Evolutionary conservation across 805 yeast species (phyloP).

Genomic region (Zygosaccharomyces kombuchaensis): DNA sequence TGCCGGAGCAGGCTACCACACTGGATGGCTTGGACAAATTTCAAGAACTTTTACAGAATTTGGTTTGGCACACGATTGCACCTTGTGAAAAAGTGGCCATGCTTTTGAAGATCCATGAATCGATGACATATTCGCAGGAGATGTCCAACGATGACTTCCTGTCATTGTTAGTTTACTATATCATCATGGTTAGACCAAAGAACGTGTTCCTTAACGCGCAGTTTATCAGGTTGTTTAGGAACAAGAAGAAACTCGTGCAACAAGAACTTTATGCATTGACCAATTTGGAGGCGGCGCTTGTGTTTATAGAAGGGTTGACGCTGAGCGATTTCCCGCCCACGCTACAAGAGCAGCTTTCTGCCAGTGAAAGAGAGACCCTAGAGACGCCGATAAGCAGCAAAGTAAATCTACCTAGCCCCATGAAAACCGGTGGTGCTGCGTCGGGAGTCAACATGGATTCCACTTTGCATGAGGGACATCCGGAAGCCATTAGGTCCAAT

Average conservation of each 20-base stretch:
- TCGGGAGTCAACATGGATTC: neutral
- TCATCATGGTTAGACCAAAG: constrained; percentile 23
- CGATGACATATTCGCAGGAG: constrained; percentile 24
- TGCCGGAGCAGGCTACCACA: constrained; percentile 14
- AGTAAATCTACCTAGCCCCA: constrained; percentile 18
- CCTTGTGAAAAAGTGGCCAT: constrained; percentile 31
- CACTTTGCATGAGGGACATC: constrained; percentile 10
- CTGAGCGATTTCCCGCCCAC: constrained; percentile 22
- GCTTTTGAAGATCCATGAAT: constrained; percentile 27
- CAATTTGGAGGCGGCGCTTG: constrained; percentile 34
- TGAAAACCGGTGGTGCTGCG: neutral
- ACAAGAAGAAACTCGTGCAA: constrained; percentile 31
- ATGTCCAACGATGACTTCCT: constrained; percentile 34
- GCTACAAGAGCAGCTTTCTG: constrained; percentile 16
- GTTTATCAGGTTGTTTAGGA: constrained; percentile 32
- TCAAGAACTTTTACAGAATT: constrained; percentile 15
- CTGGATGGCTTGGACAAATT: constrained; percentile 14
- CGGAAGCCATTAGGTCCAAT: constrained; percentile 19
- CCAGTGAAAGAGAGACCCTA: constrained; percentile 15
- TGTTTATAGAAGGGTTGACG: constrained; percentile 32
- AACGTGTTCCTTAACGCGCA: constrained; percentile 28
- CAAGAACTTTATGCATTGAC: constrained; percentile 34
- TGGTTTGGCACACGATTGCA: constrained; percentile 25
- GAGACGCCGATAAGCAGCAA: constrained; percentile 21
- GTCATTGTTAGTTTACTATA: constrained; percentile 29